Percentiles rank a stretch among this genome's conserved stretches.
Evolutionary conservation across 1,284 basidiomycete genomes (phyloP).

Genomic region (Ustilago nuda): DNA sequence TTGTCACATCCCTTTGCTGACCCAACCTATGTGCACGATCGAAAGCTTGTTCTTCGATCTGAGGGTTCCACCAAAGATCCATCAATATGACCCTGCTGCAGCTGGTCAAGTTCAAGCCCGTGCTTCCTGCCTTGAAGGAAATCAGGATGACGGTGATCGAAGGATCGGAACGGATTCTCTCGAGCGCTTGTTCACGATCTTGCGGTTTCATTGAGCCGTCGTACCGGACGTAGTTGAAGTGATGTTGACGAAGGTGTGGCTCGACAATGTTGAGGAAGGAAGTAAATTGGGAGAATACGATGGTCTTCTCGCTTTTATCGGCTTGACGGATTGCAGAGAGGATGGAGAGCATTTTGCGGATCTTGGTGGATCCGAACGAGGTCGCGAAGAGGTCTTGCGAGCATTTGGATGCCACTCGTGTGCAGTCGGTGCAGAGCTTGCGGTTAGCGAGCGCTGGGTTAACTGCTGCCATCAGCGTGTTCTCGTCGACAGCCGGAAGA

Average conservation of each 20-base stretch:
- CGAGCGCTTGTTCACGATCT: slow-evolving; percentile 80
- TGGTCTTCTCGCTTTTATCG: slow-evolving; percentile 81
- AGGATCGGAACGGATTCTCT: slow-evolving; percentile 77
- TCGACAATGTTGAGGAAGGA: slow-evolving; percentile 88
- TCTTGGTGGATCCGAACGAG: slow-evolving; percentile 76
- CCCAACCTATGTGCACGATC: slow-evolving; percentile 91
- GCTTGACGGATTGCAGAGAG: slow-evolving; percentile 78
- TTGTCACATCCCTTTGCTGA: slow-evolving; percentile 86
- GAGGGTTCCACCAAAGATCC: slow-evolving; percentile 86
- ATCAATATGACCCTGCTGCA: slow-evolving; percentile 94
- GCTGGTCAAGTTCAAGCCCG: slow-evolving; percentile 91
- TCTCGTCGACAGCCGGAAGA: not conserved
- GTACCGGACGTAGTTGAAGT: slow-evolving; percentile 83
- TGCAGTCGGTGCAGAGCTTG: slow-evolving; percentile 58
- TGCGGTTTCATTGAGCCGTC: slow-evolving; percentile 85
- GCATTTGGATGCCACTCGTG: slow-evolving; percentile 29
- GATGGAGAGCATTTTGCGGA: slow-evolving; percentile 82
- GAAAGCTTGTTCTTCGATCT: slow-evolving; percentile 82
- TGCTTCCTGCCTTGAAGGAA: slow-evolving; percentile 94
- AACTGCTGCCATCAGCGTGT: slow-evolving; percentile 34
- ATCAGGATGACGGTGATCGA: slow-evolving; percentile 83
- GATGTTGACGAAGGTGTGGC: slow-evolving; percentile 79
- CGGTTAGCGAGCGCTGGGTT: slow-evolving; percentile 16
- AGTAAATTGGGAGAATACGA: slow-evolving; percentile 84
- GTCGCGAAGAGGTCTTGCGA: slow-evolving; percentile 70